Evolutionary conservation across 805 yeast species (phyloP).

Genomic region (Wickerhamiella domercqiae): DNA sequence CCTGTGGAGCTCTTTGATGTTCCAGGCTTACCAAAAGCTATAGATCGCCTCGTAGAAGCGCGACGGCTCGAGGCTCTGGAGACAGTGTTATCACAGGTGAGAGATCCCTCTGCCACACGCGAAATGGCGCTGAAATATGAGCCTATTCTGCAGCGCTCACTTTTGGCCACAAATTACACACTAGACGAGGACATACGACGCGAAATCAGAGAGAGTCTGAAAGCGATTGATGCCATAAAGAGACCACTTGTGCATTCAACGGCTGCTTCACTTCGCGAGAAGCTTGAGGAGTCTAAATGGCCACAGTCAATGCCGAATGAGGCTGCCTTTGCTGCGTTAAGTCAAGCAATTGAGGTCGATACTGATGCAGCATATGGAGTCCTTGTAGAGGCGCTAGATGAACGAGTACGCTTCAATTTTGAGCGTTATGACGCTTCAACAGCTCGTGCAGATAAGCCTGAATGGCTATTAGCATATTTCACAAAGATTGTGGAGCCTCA

Average conservation of each 20-base stretch:
- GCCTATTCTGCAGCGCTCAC: not conserved
- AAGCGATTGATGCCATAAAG: too few species aligned
- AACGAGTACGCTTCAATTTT: conserved; percentile 48
- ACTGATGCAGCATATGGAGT: conserved; percentile 27
- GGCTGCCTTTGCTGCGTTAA: not conserved
- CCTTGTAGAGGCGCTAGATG: conserved; percentile 31
- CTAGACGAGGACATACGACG: not conserved
- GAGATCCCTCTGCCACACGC: not conserved
- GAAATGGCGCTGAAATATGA: not conserved
- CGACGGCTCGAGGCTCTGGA: not conserved
- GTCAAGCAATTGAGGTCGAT: not conserved
- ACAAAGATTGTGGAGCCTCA: conserved; percentile 22
- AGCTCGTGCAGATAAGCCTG: conserved; percentile 52
- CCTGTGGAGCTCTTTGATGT: not conserved
- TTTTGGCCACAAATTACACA: not conserved
- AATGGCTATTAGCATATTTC: conserved; percentile 46
- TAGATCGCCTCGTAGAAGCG: not conserved
- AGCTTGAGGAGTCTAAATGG: not conserved
- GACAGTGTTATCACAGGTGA: not conserved
- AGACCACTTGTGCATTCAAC: not conserved
- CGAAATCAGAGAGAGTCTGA: not conserved
- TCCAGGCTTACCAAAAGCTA: not conserved
- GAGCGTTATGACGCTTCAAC: conserved; percentile 37
- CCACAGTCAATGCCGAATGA: not conserved
- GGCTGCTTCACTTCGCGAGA: not conserved